A percentile compares a stretch with the other conserved stretches of the same genome.
These are phyloP conservation scores for Tardiomyces depauwii DNA, from an alignment of 1,139 yeast species.

Conservation along the genomic window DNA sequence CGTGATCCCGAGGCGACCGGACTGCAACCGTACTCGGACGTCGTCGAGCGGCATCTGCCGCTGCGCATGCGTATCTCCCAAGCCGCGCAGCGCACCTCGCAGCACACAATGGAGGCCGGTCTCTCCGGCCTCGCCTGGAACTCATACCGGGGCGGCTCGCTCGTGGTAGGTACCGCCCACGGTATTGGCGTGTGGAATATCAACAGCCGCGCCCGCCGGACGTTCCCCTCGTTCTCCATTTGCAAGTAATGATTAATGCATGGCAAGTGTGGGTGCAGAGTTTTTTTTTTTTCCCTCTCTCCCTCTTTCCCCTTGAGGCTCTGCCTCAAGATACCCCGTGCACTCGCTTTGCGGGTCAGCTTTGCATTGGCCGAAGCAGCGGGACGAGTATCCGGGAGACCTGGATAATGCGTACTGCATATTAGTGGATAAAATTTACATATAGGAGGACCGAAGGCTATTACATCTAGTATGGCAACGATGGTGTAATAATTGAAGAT, in stretches of 20 bases:
- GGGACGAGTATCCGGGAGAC: too few relatives aligned
- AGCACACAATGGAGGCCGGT: constrained; percentile 15
- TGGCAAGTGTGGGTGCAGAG: too few relatives aligned
- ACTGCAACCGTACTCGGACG: neutral
- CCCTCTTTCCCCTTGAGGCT: too few relatives aligned
- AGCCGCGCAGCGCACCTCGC: neutral
- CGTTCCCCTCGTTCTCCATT: neutral
- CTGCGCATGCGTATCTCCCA: neutral
- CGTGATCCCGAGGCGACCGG: neutral
- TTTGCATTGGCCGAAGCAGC: too few relatives aligned
- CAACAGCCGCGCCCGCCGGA: neutral
- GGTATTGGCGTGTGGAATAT: constrained; percentile 19
- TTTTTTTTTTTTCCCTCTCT: neutral
- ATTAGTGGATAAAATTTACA: too few relatives aligned
- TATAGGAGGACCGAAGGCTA: too few relatives aligned
- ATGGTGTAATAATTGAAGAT: too few relatives aligned
- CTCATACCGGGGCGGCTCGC: constrained; percentile 24
- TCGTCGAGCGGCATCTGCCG: neutral
- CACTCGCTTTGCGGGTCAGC: too few relatives aligned
- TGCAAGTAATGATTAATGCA: neutral
- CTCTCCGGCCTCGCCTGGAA: constrained; percentile 27
- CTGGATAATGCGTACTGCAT: too few relatives aligned
- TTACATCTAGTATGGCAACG: too few relatives aligned
- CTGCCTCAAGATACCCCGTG: too few relatives aligned
- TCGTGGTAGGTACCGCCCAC: constrained; percentile 26